Evolutionary conservation across 2,329 filamentous ascomycete species (phyloP), one percentile per base, ranked within the genome.

Genomic region (Ceratocystis smalleyi): DNA sequence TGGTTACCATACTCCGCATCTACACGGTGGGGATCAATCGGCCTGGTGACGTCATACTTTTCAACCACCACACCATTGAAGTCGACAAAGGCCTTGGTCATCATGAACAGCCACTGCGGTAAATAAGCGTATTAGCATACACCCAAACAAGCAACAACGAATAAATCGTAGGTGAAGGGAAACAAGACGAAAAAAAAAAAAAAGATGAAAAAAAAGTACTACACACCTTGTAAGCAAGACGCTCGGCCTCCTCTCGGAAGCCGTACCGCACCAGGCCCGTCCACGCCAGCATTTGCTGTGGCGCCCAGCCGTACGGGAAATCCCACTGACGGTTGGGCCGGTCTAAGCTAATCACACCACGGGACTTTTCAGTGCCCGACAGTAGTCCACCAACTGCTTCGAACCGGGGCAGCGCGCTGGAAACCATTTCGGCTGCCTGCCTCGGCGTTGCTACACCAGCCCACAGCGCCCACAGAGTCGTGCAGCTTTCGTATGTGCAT

Each of bases 1-100:
- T 99, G 94, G 74, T 99, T 99, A 5, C 94, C 94, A 72, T 99
- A 99, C 76, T 99, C 94, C 66, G 92, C 94, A 74, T 95, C 90
- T 12, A 97, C 94, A 67, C 88, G 86, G 75, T 97, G 94, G 45
- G 94, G 91, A 71, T 96, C 91, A 65, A 91, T 84, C 4, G 88
- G 86, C 65, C 89, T 80, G 22, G 92, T 97, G 67, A 99, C 94
- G 75, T 99, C 89, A 77, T 99, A 99, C 77, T 99, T 99, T 76
- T 99, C 94, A 5, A 97, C 94, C 1, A 99, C 92, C 7, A 96
- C 91, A 47, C 94, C 94, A 72, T 97, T 97, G 79, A 92, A 97
- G 74, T 99, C 92, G 67, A 96, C 91, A 76, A 97, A 97, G 0
- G 94, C 91, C 76, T 95, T 96, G 66, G 90, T 96, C 71, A 96